These are phyloP conservation scores for Vicia villosa DNA, from an alignment of 306 rosid species.

Conservation along the genomic window DNA sequence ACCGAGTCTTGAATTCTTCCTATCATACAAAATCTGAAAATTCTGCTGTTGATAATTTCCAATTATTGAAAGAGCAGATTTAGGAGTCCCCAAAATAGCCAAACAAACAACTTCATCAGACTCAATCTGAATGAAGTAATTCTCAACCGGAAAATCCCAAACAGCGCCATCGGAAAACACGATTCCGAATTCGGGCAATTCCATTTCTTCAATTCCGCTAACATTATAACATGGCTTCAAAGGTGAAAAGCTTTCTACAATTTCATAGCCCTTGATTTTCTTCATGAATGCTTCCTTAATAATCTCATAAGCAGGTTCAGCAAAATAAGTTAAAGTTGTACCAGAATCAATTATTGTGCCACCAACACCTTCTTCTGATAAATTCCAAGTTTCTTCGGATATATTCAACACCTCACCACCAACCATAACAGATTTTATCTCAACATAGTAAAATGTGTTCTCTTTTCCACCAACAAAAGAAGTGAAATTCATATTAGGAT, in stretches of 20 bases:
- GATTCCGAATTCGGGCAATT: slow-evolving; percentile 68
- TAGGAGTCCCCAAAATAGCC: slow-evolving; percentile 63
- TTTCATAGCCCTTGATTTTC: slow-evolving; percentile 46
- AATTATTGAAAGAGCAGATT: slow-evolving; percentile 62
- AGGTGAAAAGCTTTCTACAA: slow-evolving; percentile 45
- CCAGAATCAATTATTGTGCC: slow-evolving; percentile 92
- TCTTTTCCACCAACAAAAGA: slow-evolving; percentile 64
- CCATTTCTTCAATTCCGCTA: slow-evolving; percentile 51
- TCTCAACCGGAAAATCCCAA: slow-evolving; percentile 77
- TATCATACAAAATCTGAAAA: slow-evolving; percentile 72
- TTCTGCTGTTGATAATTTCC: slow-evolving; percentile 85
- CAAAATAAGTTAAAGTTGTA: slow-evolving; percentile 76
- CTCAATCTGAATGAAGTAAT: slow-evolving; percentile 62
- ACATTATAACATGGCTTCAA: slow-evolving; percentile 72
- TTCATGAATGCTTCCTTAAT: slow-evolving; percentile 65
- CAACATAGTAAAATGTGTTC: slow-evolving; percentile 73
- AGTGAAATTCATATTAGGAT: slow-evolving; percentile 72
- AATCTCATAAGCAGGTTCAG: slow-evolving; percentile 67
- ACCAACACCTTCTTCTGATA: slow-evolving; percentile 58
- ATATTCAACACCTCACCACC: slow-evolving; percentile 63
- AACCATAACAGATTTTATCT: slow-evolving; percentile 61
- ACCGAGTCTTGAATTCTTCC: slow-evolving; percentile 67
- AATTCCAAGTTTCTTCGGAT: slow-evolving; percentile 63
- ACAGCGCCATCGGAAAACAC: slow-evolving; percentile 71
- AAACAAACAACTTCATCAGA: slow-evolving; percentile 58